Evolutionary conservation across 148 eudicot genomes (phyloP).

Genomic region (Dysphania ambrosioides): DNA sequence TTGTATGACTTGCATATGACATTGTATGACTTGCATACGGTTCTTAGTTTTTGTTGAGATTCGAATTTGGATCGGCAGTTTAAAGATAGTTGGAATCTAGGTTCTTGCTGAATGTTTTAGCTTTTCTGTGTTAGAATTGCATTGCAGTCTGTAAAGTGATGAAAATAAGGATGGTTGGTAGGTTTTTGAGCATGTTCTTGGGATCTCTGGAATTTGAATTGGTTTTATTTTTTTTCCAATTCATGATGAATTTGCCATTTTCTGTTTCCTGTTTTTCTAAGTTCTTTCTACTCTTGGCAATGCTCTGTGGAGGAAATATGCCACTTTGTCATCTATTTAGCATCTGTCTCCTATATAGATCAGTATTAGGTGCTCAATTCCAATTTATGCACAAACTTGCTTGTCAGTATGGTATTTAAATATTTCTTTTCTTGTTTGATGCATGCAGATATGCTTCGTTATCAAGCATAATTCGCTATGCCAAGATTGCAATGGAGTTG

Average conservation of each 20-base stretch:
- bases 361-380: background rate
- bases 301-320: background rate
- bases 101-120: background rate
- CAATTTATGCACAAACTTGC: background rate
- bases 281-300: background rate
- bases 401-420: background rate
- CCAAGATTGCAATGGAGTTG: slow-evolving; percentile 65
- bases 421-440: background rate
- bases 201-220: background rate
- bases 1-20: too few relatives aligned
- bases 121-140: background rate
- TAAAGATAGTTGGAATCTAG: slow-evolving; percentile 12
- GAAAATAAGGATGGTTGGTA: background rate
- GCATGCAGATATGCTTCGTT: slow-evolving; percentile 58
- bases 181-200: background rate
- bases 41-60: background rate
- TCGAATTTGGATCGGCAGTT: background rate
- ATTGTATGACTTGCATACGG: too few relatives aligned
- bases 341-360: background rate
- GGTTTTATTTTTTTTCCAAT: background rate
- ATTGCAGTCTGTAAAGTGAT: background rate
- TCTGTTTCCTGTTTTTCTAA: background rate
- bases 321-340: background rate
- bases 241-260: background rate
- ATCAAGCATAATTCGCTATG: slow-evolving; percentile 45